Percentiles rank a stretch among this genome's conserved stretches.
Evolutionary conservation across 2,329 filamentous ascomycete species (phyloP).

Genomic region (Calonectria pteridis): DNA sequence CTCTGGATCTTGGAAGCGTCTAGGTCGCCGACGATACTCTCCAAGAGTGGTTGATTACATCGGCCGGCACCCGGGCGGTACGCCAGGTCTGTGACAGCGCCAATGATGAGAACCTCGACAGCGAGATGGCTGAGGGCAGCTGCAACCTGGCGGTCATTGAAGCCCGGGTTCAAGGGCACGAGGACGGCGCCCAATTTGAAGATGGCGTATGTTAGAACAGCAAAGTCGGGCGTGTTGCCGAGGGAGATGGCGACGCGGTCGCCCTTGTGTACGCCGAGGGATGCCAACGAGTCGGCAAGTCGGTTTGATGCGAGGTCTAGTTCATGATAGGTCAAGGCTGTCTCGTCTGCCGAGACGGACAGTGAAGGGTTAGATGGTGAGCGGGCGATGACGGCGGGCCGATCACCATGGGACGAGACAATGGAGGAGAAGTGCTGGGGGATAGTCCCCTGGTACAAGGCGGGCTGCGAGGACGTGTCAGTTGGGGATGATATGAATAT

Average conservation of each 20-base stretch:
- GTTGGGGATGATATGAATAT: background rate
- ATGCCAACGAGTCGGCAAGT: conserved; percentile 77
- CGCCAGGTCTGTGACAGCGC: conserved; percentile 88
- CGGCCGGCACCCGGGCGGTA: conserved; percentile 69
- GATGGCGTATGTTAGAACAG: conserved; percentile 86
- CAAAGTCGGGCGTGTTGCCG: conserved; percentile 88
- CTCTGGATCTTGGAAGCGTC: conserved; percentile 48
- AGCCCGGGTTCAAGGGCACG: conserved; percentile 93
- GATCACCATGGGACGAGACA: conserved; percentile 74
- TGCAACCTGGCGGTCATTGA: conserved; percentile 83
- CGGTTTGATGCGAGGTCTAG: conserved; percentile 83
- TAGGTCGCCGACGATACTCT: conserved; percentile 59
- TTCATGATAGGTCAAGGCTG: conserved; percentile 77
- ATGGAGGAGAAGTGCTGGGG: conserved; percentile 78
- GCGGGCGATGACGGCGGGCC: conserved; percentile 68
- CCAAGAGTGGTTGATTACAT: conserved; percentile 64
- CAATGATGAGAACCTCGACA: conserved; percentile 81
- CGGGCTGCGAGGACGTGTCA: conserved; percentile 63
- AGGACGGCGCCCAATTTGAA: conserved; percentile 96
- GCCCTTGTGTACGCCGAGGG: conserved; percentile 81
- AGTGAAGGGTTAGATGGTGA: conserved; percentile 47
- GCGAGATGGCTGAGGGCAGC: conserved; percentile 83
- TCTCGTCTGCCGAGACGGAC: conserved; percentile 65
- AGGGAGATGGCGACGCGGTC: conserved; percentile 88
- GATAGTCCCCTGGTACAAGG: conserved; percentile 76